These are phyloP conservation scores for Trametes cingulata DNA, from an alignment of 768 basidiomycete genomes.

Conservation along the genomic window DNA sequence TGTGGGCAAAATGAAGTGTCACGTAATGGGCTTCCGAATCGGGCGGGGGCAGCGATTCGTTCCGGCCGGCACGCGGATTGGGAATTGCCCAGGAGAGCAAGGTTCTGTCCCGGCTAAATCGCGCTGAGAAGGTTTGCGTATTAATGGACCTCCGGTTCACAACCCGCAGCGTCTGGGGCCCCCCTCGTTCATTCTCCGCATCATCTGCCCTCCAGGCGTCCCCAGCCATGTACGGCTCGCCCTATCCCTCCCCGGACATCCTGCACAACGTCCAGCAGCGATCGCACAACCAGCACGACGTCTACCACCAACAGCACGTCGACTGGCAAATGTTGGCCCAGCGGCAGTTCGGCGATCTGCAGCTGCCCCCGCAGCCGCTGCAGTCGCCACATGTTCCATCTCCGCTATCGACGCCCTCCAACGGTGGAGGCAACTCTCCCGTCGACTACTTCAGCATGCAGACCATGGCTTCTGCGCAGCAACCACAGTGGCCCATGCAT, in stretches of 20 bases:
- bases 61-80: constrained; percentile 11
- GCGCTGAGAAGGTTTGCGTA: constrained; percentile 16
- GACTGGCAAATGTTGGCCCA: constrained; percentile 14
- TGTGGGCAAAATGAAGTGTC: neutral
- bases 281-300: constrained; percentile 12
- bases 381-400: constrained; percentile 19
- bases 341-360: constrained; percentile 16
- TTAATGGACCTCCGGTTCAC: constrained; percentile 20
- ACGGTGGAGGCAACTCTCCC: constrained; percentile 14
- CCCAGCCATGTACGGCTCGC: constrained; percentile 17
- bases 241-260: constrained; percentile 12
- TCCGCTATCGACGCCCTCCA: constrained; percentile 17
- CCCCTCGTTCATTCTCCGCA: constrained; percentile 22
- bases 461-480: neutral
- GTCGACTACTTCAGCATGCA: constrained; percentile 17
- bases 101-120: constrained; percentile 10
- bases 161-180: constrained; percentile 13
- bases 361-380: constrained; percentile 1
- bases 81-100: constrained; percentile 8
- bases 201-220: constrained; percentile 15
- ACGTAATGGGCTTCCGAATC: constrained; percentile 2
- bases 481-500: constrained; percentile 16
- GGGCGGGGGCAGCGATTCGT: neutral
- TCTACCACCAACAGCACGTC: constrained; percentile 4
- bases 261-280: constrained; percentile 11